These are phyloP conservation scores for Aristolochia fimbriata DNA, from an alignment of 164 flowering plant genomes.

Conservation along the genomic window DNA sequence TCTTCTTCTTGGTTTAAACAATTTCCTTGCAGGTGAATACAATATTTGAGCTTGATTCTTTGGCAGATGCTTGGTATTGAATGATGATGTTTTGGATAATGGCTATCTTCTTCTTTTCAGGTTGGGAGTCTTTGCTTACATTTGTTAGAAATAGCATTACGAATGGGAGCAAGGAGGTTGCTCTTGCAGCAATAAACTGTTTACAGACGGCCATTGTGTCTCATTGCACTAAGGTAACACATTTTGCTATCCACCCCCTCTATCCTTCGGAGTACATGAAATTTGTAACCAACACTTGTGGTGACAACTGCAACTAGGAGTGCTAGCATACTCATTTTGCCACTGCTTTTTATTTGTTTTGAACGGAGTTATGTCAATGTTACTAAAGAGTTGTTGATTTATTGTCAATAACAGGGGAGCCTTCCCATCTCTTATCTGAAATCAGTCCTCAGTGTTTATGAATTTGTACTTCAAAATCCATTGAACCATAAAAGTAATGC, in stretches of 20 bases:
- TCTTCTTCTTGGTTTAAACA: constrained; percentile 43
- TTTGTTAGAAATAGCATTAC: constrained; percentile 65
- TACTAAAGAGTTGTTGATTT: neutral
- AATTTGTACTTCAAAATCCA: constrained; percentile 51
- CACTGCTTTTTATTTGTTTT: neutral
- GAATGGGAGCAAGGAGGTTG: constrained; percentile 92
- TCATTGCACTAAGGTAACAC: constrained; percentile 71
- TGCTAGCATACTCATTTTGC: neutral
- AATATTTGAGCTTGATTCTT: neutral
- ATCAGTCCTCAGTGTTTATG: constrained; percentile 79
- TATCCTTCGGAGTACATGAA: neutral
- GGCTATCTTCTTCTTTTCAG: constrained; percentile 31
- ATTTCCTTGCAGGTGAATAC: constrained; percentile 73
- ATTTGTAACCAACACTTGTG: neutral
- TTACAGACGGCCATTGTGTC: constrained; percentile 78
- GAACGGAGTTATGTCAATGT: neutral
- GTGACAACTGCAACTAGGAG: neutral
- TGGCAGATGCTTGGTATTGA: neutral
- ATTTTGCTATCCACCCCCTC: neutral
- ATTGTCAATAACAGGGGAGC: constrained; percentile 52
- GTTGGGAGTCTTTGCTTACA: constrained; percentile 83
- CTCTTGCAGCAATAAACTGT: constrained; percentile 88
- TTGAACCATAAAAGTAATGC: constrained; percentile 30
- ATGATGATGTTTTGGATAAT: neutral
- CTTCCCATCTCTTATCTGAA: constrained; percentile 64